Evolutionary conservation across 441 rosid species (phyloP), one percentile per base, ranked within the genome.

Genomic region (Erodium trifolium): DNA sequence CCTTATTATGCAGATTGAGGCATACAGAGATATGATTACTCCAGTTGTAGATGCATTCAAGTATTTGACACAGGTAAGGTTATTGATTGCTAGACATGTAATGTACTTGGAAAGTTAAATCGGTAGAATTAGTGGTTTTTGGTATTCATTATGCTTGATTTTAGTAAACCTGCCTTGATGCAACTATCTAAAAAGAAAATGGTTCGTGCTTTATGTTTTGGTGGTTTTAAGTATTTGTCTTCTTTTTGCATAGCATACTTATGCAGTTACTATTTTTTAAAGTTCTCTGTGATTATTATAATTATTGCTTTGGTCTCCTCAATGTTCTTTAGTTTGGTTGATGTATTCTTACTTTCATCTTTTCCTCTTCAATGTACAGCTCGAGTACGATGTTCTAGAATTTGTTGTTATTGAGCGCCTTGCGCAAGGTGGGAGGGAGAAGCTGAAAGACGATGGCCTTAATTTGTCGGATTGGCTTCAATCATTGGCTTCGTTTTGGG

Each of bases 31-130:
- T 77, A 96, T 96, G 99, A 96, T 96, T 69, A 76, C 94, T 75
- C 99, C 99, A 41, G 99, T 96, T 71, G 99, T 96, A 34, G 99
- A 96, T 75, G 99, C 99, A 78, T 96, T 96, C 84, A 96, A 96
- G 83, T 96, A 96, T 82, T 84, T 96, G 84, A 96, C 98, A 12
- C 99, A 96, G 98, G 99, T 89, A 18, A 70, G 79, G 47, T 34
- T 63, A 17, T 65, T 63, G 57, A 13, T n/a, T 63, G 66, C 43
- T 29, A 31, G 11, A 31, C 13, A 31, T 31, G 43, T 34, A 63
- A 63, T 63, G 18, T 63, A 41, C 29, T 63, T n/a, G 4, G 12
- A 14, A 63, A 31, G 66, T 63, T 63, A 29, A 34, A 12, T 63
- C 12, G 43, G 4, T 63, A 29, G 4, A 31, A 6, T 34, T 63